phyloP scores from a whole-genome alignment of 257 asterid genomes.

The Solanum lycopersicoides region DNA sequence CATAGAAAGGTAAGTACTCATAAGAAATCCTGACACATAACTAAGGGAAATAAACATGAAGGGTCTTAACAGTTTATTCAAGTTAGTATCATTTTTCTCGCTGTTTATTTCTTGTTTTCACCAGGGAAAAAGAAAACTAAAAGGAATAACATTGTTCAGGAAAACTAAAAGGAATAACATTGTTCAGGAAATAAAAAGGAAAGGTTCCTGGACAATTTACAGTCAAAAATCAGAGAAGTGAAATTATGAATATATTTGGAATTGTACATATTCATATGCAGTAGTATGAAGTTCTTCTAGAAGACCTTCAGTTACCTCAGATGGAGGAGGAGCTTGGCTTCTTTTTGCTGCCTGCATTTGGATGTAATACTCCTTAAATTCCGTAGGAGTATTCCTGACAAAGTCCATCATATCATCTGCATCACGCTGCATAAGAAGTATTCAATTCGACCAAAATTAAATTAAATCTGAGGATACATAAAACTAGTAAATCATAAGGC shows the following conservation, averaged over 20 bases:
- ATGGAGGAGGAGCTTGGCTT: constrained; percentile 87
- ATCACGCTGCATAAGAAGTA: constrained; percentile 56
- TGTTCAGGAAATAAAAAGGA: neutral
- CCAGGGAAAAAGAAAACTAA: neutral
- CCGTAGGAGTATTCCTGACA: constrained; percentile 62
- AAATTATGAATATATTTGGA: neutral
- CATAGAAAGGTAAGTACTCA: neutral
- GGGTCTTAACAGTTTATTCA: neutral
- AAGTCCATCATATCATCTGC: constrained; percentile 77
- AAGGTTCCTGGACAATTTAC: neutral
- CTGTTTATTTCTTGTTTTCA: neutral
- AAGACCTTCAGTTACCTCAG: constrained; percentile 49
- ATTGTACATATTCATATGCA: neutral
- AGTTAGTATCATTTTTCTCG: neutral
- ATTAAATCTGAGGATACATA: neutral
- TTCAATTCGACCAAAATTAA: neutral
- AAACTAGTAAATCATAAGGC: neutral
- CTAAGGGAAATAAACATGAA: neutral
- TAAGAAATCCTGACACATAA: neutral
- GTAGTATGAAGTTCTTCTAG: neutral
- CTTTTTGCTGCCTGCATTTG: constrained; percentile 99
- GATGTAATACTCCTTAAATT: constrained; percentile 86
- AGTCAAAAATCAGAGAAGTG: neutral
- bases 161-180: neutral
- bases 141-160: neutral